Percentiles rank a stretch among this genome's conserved stretches.
These are phyloP conservation scores for Cornus kousa DNA, from an alignment of 148 eudicot species.

Conservation along the genomic window DNA sequence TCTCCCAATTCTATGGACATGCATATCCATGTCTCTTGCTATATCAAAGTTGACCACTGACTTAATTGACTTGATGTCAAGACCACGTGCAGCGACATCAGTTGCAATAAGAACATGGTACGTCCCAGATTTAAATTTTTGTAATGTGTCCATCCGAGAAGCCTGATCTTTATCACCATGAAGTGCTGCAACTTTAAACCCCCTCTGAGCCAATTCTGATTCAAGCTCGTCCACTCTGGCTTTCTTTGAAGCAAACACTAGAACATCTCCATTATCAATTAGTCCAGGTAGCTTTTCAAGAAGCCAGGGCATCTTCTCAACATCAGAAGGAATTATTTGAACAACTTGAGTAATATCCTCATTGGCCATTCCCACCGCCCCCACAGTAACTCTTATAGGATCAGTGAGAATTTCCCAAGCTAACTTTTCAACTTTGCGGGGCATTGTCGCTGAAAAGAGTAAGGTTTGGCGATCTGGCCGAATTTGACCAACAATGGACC, in stretches of 20 bases:
- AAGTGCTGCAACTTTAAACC: conserved; percentile 91
- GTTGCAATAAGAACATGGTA: conserved; percentile 95
- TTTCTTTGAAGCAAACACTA: conserved; percentile 95
- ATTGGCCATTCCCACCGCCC: conserved; percentile 95
- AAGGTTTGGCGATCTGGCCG: conserved; percentile 95
- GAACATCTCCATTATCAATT: conserved; percentile 93
- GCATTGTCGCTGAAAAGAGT: conserved; percentile 98
- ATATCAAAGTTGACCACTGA: conserved; percentile 96
- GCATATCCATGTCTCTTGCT: conserved; percentile 99
- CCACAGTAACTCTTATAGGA: conserved; percentile 89
- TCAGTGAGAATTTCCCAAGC: conserved; percentile 93
- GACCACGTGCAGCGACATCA: conserved; percentile 99
- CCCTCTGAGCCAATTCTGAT: conserved; percentile 66
- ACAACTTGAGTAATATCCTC: conserved; percentile 96
- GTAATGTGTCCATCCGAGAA: conserved; percentile 87
- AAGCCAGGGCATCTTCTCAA: conserved; percentile 90
- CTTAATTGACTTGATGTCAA: conserved; percentile 94
- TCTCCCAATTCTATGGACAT: conserved; percentile 98
- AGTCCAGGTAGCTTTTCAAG: conserved; percentile 76
- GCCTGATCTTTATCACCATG: conserved; percentile 99
- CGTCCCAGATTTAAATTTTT: conserved; percentile 81
- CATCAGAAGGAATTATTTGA: conserved; percentile 79
- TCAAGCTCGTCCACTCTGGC: conserved; percentile 90
- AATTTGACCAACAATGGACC: conserved; percentile 96
- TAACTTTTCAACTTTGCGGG: conserved; percentile 89